Evolutionary conservation across 257 asterid species (phyloP).

Genomic region (Thymus quinquecostatus): DNA sequence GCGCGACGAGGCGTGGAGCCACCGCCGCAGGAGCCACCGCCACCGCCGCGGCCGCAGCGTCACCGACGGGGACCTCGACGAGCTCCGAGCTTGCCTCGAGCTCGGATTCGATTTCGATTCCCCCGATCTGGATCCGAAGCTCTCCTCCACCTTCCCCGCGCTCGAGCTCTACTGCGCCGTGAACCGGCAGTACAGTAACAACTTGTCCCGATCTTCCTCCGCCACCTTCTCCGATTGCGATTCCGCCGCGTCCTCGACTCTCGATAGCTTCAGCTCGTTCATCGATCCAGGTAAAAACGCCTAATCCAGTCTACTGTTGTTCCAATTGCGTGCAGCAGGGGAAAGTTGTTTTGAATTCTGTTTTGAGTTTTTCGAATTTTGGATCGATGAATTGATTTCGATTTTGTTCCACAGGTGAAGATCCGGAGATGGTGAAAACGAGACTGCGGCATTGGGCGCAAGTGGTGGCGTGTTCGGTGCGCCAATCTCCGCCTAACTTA

Average conservation of each 20-base stretch:
- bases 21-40: conserved; percentile 41
- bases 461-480: conserved; percentile 74
- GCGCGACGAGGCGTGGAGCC: conserved; percentile 66
- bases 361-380: not conserved
- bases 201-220: conserved; percentile 54
- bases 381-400: not conserved
- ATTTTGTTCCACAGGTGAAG: conserved; percentile 44
- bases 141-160: conserved; percentile 65
- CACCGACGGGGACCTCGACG: conserved; percentile 69
- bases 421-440: conserved; percentile 58
- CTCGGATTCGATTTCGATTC: conserved; percentile 71
- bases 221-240: conserved; percentile 46
- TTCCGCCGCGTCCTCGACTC: conserved; percentile 29
- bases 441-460: conserved; percentile 81
- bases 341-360: not conserved
- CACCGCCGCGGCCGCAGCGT: conserved; percentile 48
- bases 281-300: conserved; percentile 52
- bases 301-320: not conserved
- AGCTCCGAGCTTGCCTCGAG: conserved; percentile 72
- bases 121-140: conserved; percentile 60
- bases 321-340: not conserved
- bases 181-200: conserved; percentile 34
- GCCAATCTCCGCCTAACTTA: conserved; percentile 41
- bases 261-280: conserved; percentile 34
- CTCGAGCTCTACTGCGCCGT: conserved; percentile 63